phyloP scores from a whole-genome alignment of 2,329 filamentous ascomycete species.

The Byssoonygena ceratinophila region DNA sequence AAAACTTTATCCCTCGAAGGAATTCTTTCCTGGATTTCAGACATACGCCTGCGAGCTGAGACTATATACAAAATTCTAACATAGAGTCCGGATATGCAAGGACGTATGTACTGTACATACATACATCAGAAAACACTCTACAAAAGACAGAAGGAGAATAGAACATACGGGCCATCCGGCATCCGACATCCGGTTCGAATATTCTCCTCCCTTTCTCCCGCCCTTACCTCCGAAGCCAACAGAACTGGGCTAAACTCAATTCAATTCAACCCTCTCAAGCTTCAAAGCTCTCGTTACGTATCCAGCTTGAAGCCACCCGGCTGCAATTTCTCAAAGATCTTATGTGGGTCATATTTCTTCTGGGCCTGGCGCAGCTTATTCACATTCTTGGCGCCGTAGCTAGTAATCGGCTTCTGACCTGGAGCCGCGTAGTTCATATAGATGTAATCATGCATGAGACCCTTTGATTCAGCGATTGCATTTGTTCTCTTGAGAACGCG shows the following conservation, averaged over 20 bases:
- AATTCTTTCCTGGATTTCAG: background rate
- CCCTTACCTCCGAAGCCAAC: background rate
- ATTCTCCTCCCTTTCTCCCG: no score
- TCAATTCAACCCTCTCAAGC: conserved; percentile 12
- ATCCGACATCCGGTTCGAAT: no score
- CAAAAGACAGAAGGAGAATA: background rate
- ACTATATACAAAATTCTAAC: background rate
- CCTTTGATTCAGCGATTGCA: conserved; percentile 23
- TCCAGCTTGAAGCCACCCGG: conserved; percentile 37
- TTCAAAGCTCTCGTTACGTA: no score
- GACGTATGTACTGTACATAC: background rate
- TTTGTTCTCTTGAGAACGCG: conserved; percentile 23
- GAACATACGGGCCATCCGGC: no score
- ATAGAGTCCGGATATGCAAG: no score
- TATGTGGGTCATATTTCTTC: conserved; percentile 18
- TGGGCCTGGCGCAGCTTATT: conserved; percentile 17
- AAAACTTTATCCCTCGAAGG: background rate
- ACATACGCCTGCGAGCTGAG: background rate
- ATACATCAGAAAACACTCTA: background rate
- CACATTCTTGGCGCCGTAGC: conserved; percentile 20
- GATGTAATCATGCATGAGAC: conserved; percentile 20
- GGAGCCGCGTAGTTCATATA: conserved; percentile 21
- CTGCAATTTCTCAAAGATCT: conserved; percentile 26
- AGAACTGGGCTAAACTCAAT: background rate
- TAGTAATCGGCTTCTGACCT: conserved; percentile 17